Conservation (phyloP, 1,284 basidiomycete species). For the Fomitopsis palustris region DNA sequence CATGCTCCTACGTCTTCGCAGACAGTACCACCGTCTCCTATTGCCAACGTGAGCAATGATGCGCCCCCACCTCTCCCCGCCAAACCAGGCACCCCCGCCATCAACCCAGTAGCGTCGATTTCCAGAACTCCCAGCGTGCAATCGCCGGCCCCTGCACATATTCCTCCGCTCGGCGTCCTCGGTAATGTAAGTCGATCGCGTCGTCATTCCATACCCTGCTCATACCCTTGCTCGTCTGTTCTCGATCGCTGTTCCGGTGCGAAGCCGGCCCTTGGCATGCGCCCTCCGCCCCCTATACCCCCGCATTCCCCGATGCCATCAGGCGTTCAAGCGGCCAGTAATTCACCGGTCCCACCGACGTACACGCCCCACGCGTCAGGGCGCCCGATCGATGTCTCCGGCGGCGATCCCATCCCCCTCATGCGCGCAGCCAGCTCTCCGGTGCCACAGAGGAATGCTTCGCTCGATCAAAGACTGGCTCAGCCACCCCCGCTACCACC, state of each 20-base stretch:
- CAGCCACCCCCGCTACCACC: conserved; percentile 3
- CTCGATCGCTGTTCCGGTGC: conserved; percentile 7
- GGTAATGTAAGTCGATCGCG: conserved; percentile 14
- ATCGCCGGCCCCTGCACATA: conserved; percentile 8
- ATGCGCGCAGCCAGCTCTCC: conserved; percentile 11
- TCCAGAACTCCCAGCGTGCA: conserved; percentile 21
- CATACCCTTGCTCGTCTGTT: conserved; percentile 8
- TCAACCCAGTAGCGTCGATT: conserved; percentile 6
- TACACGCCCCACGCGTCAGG: conserved; percentile 18
- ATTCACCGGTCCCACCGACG: conserved; percentile 22
- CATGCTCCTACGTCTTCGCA: conserved; percentile 20
- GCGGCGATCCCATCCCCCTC: conserved; percentile 9
- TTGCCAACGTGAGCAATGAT: conserved; percentile 14
- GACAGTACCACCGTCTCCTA: conserved; percentile 12
- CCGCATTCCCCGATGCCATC: conserved; percentile 19
- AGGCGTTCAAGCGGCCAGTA: conserved; percentile 15
- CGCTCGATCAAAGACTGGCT: not conserved
- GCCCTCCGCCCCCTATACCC: conserved; percentile 40
- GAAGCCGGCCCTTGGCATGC: conserved; percentile 30
- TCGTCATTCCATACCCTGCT: conserved; percentile 2
- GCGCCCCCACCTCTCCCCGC: conserved; percentile 44
- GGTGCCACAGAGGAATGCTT: not conserved
- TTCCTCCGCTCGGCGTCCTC: conserved; percentile 11
- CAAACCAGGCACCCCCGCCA: conserved; percentile 36
- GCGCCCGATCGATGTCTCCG: conserved; percentile 9